phyloP scores from a whole-genome alignment of 305 asterid genomes.

The Solanum hybrid region DNA sequence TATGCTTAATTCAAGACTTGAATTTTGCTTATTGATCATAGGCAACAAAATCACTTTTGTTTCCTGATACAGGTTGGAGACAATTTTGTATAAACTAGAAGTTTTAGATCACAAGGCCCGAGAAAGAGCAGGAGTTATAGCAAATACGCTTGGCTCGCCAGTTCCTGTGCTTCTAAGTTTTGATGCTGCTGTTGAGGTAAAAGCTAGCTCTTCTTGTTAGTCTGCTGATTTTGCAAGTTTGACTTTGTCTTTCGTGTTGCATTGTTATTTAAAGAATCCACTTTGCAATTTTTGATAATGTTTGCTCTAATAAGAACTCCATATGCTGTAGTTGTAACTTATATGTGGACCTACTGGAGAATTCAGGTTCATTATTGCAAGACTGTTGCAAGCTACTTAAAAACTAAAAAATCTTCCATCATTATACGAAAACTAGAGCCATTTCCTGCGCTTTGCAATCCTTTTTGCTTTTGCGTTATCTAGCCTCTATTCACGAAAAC shows the following conservation, averaged over 20 bases:
- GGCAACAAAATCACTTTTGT: slow-evolving; percentile 8
- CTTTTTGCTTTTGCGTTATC: not conserved
- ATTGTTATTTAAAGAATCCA: not conserved
- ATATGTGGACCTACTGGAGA: not conserved
- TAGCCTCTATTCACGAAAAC: not conserved
- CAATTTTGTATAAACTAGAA: slow-evolving; percentile 76
- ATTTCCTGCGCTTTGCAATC: not conserved
- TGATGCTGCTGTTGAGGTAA: slow-evolving; percentile 98
- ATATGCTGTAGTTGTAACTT: not conserved
- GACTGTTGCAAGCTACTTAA: not conserved
- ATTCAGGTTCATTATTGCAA: not conserved
- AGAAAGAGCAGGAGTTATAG: slow-evolving; percentile 92
- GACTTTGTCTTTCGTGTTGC: not conserved
- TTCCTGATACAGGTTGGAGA: slow-evolving; percentile 63
- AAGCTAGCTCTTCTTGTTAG: slow-evolving; percentile 4
- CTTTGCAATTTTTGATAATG: not conserved
- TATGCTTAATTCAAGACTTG: not conserved
- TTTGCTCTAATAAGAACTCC: not conserved
- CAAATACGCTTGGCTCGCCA: slow-evolving; percentile 81
- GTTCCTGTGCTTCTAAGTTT: slow-evolving; percentile 82
- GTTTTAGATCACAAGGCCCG: slow-evolving; percentile 96
- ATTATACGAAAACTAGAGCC: not conserved
- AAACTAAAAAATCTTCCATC: not conserved
- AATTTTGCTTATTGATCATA: not conserved
- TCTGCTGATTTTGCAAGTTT: not conserved